Conservation (phyloP, 225 moss, liverwort and hornwort genomes). For the Polytrichum formosum region DNA sequence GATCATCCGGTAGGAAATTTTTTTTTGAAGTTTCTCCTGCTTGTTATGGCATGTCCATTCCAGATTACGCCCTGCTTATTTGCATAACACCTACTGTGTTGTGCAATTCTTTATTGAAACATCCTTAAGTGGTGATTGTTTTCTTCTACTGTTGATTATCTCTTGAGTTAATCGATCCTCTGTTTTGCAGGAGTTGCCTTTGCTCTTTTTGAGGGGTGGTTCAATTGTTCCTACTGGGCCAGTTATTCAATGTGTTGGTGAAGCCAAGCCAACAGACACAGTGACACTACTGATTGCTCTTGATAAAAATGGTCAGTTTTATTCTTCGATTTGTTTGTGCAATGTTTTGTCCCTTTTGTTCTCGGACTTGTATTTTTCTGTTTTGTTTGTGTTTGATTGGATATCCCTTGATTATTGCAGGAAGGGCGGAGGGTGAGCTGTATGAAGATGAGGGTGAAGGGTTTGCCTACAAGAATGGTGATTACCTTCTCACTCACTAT, state of each 20-base stretch:
- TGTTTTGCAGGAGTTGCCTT: slow-evolving; percentile 62
- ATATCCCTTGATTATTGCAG: slow-evolving; percentile 20
- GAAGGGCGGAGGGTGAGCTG: slow-evolving; percentile 63
- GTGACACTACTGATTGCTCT: slow-evolving; percentile 76
- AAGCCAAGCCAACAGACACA: slow-evolving; percentile 49
- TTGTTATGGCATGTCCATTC: too few species aligned
- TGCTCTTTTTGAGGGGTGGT: slow-evolving; percentile 81
- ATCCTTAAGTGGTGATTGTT: too few species aligned
- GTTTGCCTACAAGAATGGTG: slow-evolving; percentile 60
- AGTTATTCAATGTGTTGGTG: slow-evolving; percentile 68
- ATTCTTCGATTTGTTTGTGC: too few species aligned
- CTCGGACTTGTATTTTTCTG: background rate
- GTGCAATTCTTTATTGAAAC: too few species aligned
- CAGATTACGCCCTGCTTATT: too few species aligned
- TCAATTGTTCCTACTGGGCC: slow-evolving; percentile 77
- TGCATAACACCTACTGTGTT: too few species aligned
- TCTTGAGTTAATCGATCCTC: too few species aligned
- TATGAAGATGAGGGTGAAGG: slow-evolving; percentile 91
- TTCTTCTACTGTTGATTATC: too few species aligned
- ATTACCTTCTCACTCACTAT: slow-evolving; percentile 69
- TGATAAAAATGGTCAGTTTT: slow-evolving; percentile 51
- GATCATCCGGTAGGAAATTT: slow-evolving; percentile 53
- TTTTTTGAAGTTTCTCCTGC: background rate
- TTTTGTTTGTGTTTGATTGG: background rate
- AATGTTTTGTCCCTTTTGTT: background rate